Conservation (phyloP, 2,329 filamentous ascomycete species). For the Fusarium vanettenii region DNA sequence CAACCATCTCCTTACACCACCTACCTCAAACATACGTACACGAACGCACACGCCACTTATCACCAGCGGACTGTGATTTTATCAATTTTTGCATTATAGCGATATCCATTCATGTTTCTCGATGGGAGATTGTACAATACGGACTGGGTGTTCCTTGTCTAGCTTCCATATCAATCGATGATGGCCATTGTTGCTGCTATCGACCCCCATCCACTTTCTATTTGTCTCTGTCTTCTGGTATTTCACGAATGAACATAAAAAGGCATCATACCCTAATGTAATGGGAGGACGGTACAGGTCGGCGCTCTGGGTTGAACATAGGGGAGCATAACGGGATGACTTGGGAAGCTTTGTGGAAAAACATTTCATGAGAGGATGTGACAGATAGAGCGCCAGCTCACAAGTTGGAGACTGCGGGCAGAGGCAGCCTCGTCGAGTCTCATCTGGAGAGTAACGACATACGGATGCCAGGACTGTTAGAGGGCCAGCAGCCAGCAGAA, state of each 20-base stretch:
- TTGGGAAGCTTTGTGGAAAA: constrained; percentile 6
- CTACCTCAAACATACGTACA: not conserved
- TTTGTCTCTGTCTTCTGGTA: constrained; percentile 17
- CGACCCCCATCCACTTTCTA: constrained; percentile 21
- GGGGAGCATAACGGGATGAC: constrained; percentile 15
- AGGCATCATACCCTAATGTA: constrained; percentile 46
- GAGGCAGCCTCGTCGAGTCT: not conserved
- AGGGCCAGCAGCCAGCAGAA: not conserved
- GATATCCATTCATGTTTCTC: constrained; percentile 13
- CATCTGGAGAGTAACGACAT: not conserved
- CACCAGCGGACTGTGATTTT: constrained; percentile 6
- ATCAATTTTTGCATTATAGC: constrained; percentile 29
- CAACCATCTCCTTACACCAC: not conserved
- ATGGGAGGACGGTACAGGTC: constrained; percentile 38
- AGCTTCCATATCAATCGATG: constrained; percentile 2
- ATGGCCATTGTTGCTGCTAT: constrained; percentile 18
- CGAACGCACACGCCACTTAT: not conserved
- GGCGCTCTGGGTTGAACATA: constrained; percentile 38
- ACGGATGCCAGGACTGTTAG: not conserved
- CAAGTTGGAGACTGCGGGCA: not conserved
- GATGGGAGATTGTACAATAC: constrained; percentile 38
- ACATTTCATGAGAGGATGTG: not conserved
- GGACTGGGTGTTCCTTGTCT: constrained; percentile 11
- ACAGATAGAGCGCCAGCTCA: not conserved
- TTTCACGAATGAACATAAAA: constrained; percentile 39